These are phyloP conservation scores for Pseudogymnoascus pannorum DNA, from an alignment of 2,329 filamentous ascomycete species.

Conservation along the genomic window DNA sequence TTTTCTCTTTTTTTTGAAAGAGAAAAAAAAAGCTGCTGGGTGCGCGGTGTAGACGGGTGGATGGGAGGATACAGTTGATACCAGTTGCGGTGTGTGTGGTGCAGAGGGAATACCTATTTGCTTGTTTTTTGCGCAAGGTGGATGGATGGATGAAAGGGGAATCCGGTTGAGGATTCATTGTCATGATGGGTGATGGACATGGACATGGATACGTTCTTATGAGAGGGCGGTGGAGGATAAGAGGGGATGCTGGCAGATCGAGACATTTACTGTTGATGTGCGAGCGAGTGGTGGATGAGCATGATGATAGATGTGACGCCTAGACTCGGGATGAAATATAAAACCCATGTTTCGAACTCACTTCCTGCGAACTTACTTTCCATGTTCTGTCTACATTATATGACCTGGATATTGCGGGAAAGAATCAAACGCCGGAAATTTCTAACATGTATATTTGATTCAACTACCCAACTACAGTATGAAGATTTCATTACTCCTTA, in stretches of 20 bases:
- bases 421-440: no score
- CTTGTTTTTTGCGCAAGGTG: slow-evolving; percentile 2
- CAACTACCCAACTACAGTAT: no score
- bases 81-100: slow-evolving; percentile 2
- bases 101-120: slow-evolving; percentile 4
- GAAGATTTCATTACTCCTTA: no score
- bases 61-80: background rate
- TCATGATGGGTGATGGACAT: background rate
- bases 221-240: background rate
- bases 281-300: background rate
- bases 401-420: no score
- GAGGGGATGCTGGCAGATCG: background rate
- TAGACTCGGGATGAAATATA: slow-evolving; percentile 6
- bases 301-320: background rate
- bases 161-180: background rate
- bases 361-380: background rate
- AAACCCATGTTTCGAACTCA: slow-evolving; percentile 1
- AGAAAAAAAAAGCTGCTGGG: background rate
- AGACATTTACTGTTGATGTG: background rate
- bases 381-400: background rate
- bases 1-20: background rate
- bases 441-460: no score
- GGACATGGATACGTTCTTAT: background rate
- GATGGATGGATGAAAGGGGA: background rate
- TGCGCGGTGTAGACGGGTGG: background rate